Base-by-base conservation (phyloP, 1,139 yeast species). In the Lodderomyces beijingensis region DNA sequence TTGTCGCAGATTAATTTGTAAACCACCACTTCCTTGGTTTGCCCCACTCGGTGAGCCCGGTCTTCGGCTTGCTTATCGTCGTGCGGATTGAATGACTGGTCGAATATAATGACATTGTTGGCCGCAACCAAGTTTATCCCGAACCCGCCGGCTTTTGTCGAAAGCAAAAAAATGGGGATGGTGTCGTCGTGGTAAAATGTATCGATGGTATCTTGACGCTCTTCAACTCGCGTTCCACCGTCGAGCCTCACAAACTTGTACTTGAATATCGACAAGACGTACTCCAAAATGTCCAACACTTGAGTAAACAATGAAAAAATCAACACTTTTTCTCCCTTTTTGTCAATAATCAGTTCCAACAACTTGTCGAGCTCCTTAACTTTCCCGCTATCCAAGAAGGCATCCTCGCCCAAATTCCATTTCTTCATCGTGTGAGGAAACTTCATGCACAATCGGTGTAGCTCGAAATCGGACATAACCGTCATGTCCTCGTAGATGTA, bases 41-140 rank as follows among this genome's bases (percentile, higher is more conserved):
- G 98, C 2, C 99, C 99, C 17, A 93, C 95, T 55, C 99, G 76
- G 57, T 91, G 99, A 0, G 98, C 96, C 51, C 99, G 74, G 56
- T 91, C 98, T 55, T 93, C 98, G 0, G 99, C 99, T 62, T 91
- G 99, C 52, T 83, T 84, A 53, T 91, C 99, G 55, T 91, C 98
- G 55, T 93, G 98, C 0, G 99, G 99, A 49, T 91, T 91, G 61
- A 91, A 91, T 30, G 95, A 83, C 53, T 88, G 91, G 54, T 91
- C 99, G 50, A 80, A 89, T 23, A 93, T 85, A 34, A 91, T 72
- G 3, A 91, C 98, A 40, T 82, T 78, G 51, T 88, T 91, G 7
- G 99, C 98, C 49, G 96, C 94, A 3, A 95, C 94, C 46, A 91
- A 71, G 51, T 91, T 91, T 57, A 91, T 91, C 39, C 98, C 98